These are phyloP conservation scores for Coprinellus micaceus DNA, from an alignment of 768 basidiomycete species.

Conservation along the genomic window DNA sequence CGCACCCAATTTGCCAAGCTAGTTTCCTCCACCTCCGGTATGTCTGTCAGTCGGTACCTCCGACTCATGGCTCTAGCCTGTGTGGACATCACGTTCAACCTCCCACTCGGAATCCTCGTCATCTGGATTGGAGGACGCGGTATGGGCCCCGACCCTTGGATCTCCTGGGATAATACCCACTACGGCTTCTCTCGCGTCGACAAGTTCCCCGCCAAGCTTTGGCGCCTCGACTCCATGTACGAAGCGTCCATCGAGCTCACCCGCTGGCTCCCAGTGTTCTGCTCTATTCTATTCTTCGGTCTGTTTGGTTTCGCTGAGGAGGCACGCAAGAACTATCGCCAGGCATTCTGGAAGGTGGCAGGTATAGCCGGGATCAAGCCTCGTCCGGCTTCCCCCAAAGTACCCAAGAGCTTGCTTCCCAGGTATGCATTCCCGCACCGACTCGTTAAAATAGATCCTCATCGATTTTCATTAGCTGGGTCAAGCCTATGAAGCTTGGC, in stretches of 20 bases:
- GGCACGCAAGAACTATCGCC: conserved; percentile 38
- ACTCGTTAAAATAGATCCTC: background rate
- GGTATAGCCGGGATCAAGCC: conserved; percentile 17
- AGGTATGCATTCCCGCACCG: background rate
- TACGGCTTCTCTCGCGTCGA: conserved; percentile 42
- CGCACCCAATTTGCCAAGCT: conserved; percentile 42
- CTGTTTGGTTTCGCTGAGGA: conserved; percentile 56
- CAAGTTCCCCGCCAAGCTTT: conserved; percentile 37
- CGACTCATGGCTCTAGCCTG: conserved; percentile 55
- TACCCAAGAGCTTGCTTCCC: background rate
- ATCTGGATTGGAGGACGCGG: conserved; percentile 33
- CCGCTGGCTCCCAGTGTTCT: conserved; percentile 14
- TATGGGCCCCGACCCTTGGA: conserved; percentile 40
- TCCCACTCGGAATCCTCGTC: conserved; percentile 39
- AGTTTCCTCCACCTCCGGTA: conserved; percentile 33
- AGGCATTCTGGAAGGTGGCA: conserved; percentile 20
- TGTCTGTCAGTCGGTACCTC: conserved; percentile 48
- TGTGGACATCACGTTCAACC: conserved; percentile 43
- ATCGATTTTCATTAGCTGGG: background rate
- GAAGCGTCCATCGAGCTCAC: background rate
- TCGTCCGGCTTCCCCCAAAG: background rate
- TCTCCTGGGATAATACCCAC: conserved; percentile 52
- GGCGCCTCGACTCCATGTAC: conserved; percentile 27
- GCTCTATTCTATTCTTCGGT: conserved; percentile 46
- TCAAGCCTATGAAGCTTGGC: background rate